Conservation (phyloP, 108 stramenopile species). For the Conticribra weissflogii region DNA sequence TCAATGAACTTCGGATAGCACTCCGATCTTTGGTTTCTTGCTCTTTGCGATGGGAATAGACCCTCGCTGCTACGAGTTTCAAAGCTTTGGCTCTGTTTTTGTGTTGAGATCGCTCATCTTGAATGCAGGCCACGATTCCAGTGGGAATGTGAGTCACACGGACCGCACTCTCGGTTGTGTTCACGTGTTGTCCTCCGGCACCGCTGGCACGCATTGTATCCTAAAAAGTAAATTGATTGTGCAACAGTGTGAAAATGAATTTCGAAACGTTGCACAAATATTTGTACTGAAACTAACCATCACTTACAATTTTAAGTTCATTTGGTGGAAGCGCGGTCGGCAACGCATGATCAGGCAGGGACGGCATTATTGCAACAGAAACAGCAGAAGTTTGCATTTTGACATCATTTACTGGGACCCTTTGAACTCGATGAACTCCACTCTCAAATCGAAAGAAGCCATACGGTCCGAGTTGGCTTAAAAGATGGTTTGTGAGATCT, state of each 20-base stretch:
- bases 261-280: too few relatives aligned
- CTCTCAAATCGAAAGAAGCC: constrained; percentile 92
- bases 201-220: constrained; percentile 93
- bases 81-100: constrained; percentile 95
- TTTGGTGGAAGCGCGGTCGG: constrained; percentile 60
- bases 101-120: constrained; percentile 98
- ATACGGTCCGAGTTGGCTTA: constrained; percentile 71
- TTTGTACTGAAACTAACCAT: too few relatives aligned
- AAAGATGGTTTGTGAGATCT: constrained; percentile 31
- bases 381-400: constrained; percentile 95
- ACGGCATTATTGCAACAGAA: constrained; percentile 92
- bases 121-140: constrained; percentile 93
- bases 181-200: constrained; percentile 92
- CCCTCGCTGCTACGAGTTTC: constrained; percentile 85
- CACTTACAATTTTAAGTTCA: constrained; percentile 84
- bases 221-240: too few relatives aligned
- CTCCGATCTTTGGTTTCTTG: constrained; percentile 58
- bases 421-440: constrained; percentile 98
- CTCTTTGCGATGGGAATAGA: constrained; percentile 64
- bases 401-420: constrained; percentile 94
- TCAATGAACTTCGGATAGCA: constrained; percentile 67
- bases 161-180: constrained; percentile 98
- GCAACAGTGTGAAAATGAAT: too few relatives aligned
- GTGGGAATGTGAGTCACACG: constrained; percentile 98
- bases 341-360: constrained; percentile 55